phyloP scores from a whole-genome alignment of 495 filamentous ascomycete genomes.

The Lineolata rhizophorae region DNA sequence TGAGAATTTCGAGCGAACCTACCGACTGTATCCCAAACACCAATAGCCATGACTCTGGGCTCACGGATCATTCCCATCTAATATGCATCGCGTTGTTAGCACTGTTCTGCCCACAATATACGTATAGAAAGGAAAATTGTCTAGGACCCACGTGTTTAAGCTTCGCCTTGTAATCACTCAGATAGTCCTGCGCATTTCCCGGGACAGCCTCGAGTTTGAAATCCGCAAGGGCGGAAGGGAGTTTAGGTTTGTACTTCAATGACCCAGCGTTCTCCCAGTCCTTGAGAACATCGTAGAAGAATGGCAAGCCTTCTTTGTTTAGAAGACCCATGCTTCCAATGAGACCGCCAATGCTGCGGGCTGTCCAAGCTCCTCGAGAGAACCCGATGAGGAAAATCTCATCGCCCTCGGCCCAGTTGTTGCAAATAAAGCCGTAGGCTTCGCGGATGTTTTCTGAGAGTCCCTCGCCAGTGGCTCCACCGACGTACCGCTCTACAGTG shows the following conservation, averaged over 20 bases:
- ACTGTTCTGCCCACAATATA: too few species aligned
- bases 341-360: conserved; percentile 30
- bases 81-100: conserved; percentile 1
- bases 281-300: conserved; percentile 15
- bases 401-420: conserved; percentile 30
- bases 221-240: neutral
- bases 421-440: conserved; percentile 28
- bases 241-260: neutral
- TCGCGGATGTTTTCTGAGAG: conserved; percentile 24
- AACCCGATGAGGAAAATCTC: conserved; percentile 39
- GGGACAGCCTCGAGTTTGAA: neutral
- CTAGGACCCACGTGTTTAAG: conserved; percentile 1
- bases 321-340: conserved; percentile 27
- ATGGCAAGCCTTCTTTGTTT: conserved; percentile 12
- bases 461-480: conserved; percentile 14
- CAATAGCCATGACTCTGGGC: conserved; percentile 26
- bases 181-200: neutral
- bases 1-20: too few species aligned
- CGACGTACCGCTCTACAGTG: conserved; percentile 3
- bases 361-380: conserved; percentile 37
- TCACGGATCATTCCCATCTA: conserved; percentile 3
- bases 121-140: conserved; percentile 6
- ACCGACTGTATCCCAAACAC: conserved; percentile 40
- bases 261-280: neutral
- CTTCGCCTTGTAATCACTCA: conserved; percentile 1